Evolutionary conservation across 2,329 filamentous ascomycete genomes (phyloP).

Genomic region (Karstenula rhodostoma): DNA sequence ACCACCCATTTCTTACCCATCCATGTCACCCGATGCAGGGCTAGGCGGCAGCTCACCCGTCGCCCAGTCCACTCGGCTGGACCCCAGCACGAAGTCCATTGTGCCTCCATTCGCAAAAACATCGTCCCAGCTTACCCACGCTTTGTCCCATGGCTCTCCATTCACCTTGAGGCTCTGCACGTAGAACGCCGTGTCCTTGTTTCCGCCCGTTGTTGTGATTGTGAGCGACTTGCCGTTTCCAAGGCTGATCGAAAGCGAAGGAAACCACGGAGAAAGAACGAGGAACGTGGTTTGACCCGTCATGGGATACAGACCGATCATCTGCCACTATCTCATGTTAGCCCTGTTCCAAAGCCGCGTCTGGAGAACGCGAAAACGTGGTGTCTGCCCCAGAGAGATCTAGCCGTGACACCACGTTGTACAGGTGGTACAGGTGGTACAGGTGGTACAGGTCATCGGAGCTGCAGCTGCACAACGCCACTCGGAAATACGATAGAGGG

Average conservation of each 20-base stretch:
- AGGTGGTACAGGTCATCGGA: neutral
- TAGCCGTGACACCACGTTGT: neutral
- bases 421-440: neutral
- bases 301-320: slow-evolving; percentile 52
- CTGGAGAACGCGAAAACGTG: neutral
- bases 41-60: slow-evolving; percentile 69
- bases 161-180: slow-evolving; percentile 74
- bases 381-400: neutral
- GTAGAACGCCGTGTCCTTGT: slow-evolving; percentile 59
- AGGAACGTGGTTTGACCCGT: slow-evolving; percentile 74
- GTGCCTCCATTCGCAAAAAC: slow-evolving; percentile 68
- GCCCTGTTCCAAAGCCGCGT: slow-evolving; percentile 2
- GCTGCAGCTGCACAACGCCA: neutral
- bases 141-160: slow-evolving; percentile 67
- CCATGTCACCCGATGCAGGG: slow-evolving; percentile 52
- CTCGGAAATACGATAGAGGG: neutral
- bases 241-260: slow-evolving; percentile 65
- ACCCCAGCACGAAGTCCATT: slow-evolving; percentile 70
- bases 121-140: slow-evolving; percentile 72
- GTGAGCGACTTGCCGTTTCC: slow-evolving; percentile 62
- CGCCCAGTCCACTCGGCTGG: slow-evolving; percentile 62
- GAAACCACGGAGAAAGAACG: slow-evolving; percentile 57
- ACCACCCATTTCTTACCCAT: slow-evolving; percentile 8
- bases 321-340: slow-evolving; percentile 35
- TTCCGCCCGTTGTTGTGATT: slow-evolving; percentile 63